Base-by-base conservation (phyloP, 163 green algal genomes). In the Dunaliella salina region DNA sequence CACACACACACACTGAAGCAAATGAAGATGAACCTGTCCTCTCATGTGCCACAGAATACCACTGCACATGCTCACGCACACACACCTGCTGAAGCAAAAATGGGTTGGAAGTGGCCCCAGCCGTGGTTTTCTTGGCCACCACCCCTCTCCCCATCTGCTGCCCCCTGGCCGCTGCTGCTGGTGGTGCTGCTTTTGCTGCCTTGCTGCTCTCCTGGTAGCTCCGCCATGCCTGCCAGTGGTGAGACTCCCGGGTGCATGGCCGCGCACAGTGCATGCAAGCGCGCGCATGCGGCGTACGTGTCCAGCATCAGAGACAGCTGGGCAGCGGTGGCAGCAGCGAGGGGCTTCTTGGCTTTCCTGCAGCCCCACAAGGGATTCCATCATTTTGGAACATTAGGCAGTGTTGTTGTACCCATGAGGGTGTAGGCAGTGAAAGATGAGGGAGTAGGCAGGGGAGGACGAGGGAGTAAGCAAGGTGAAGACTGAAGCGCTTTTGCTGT, bases 231-330 rank as follows among this genome's bases (percentile, higher is more conserved):
- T 3, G 79, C 50, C 34, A 89, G 79, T 30, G 80, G 59, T 26
- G n/a, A 24, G 0, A 89, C 63, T 45, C 84, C 79, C 0, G 86
- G 86, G 71, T 89, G 86, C 33, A 89, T 72, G 33, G 82, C 57
- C 11, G 34, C 20, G 40, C 86, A 89, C 20, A 81, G 59, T 1
- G 59, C 82, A 33, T 80, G 80, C 35, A 72, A 46, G 11, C 35
- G 83, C 33, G 84, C 45, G 59, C 81, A 80, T 33, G 18, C 30
- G 33, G 82, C 83, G 72, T 87, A 89, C 82, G 81, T 11, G 3
- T 67, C 50, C n/a, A 89, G 86, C 59, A 89, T 78, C 63, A 80
- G 26, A 1, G 86, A 82, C 34, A 89, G 86, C 57, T 72, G 35
- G 5, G 86, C 86, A 35, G 57, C 79, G 13, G 32, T 35, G 32